Evolutionary conservation across 2,329 filamentous ascomycete species (phyloP), one percentile per base, ranked within the genome.

Genomic region (Leptodontidium sp.): DNA sequence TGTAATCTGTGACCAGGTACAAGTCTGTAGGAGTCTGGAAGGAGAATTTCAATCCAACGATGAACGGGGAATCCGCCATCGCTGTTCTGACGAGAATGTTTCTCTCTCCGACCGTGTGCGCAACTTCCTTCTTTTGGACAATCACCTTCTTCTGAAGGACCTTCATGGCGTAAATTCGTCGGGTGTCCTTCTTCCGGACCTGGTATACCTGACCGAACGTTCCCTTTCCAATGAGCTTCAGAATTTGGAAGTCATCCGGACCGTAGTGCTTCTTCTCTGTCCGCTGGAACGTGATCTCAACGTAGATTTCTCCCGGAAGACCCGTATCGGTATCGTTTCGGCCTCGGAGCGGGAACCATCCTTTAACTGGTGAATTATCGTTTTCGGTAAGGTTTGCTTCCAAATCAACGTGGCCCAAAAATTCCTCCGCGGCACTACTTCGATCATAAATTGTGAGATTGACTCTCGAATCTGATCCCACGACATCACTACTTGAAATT

Each of bases 91-190:
- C 96, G 59, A 99, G 85, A 73, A 99, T 99, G 78, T 99, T 99
- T 69, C 96, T 89, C 82, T 99, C 96, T 73, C 96, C 96, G 47
- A 99, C 90, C 0, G 96, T 99, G 79, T 99, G 96, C 17, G 95
- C 94, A 61, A 99, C 94, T 80, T 99, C 96, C 82, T 99, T 99
- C 88, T 99, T 99, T 82, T 99, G 96, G 32, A 99, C 96, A 77
- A 99, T 99, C 64, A 99, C 96, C 85, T 99, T 99, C 86, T 99
- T 99, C 62, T 96, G 98, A 40, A 99, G 84, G 1, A 99, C 95
- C 81, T 99, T 99, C 96, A 99, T 99, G 71, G 96, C 96, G 78
- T 99, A 99, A 70, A 99, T 98, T 55, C 96, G 91, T 76, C 90
- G 90, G 0, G 95, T 98, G 79, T 99, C 96, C 84, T 93, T 96